These are phyloP conservation scores for Penicillium sp. DNA, from an alignment of 2,329 filamentous ascomycete species.

Conservation along the genomic window DNA sequence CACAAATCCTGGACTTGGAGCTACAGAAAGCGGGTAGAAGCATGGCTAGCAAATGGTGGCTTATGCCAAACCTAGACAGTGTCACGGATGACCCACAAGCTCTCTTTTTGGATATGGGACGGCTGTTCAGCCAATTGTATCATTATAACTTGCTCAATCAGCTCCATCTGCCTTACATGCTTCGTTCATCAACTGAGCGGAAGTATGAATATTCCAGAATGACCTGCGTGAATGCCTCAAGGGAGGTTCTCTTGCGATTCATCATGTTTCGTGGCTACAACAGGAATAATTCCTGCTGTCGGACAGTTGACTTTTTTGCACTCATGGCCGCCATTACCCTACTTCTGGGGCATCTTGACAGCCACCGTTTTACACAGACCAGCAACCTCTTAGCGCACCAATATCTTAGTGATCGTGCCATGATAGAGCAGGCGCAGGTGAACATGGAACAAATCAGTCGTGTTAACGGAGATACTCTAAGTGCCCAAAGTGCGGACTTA, in stretches of 20 bases:
- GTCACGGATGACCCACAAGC: background rate
- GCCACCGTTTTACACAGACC: conserved; percentile 10
- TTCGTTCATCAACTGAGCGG: conserved; percentile 35
- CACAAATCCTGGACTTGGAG: conserved; percentile 19
- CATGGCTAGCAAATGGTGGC: conserved; percentile 52
- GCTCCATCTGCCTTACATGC: conserved; percentile 58
- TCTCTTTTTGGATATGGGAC: conserved; percentile 33
- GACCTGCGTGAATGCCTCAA: conserved; percentile 52
- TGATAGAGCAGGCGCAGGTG: conserved; percentile 40
- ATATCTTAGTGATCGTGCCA: conserved; percentile 40
- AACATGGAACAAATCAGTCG: conserved; percentile 35
- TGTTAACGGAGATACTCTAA: conserved; percentile 34
- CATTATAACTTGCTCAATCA: conserved; percentile 55
- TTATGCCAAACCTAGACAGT: conserved; percentile 19
- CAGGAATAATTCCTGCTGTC: conserved; percentile 23
- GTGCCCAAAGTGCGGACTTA: conserved; percentile 20
- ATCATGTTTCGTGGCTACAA: conserved; percentile 46
- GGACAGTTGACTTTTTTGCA: conserved; percentile 28
- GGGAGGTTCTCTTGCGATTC: conserved; percentile 53
- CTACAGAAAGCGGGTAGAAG: conserved; percentile 44
- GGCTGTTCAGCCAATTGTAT: conserved; percentile 51
- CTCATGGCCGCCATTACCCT: conserved; percentile 29
- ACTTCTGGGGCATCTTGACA: conserved; percentile 27
- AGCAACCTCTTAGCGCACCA: conserved; percentile 38
- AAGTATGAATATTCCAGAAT: conserved; percentile 52